Evolutionary conservation across 192 early-diverging fungal species (phyloP), one percentile per base, ranked within the genome.

Genomic region (Backusella circina): DNA sequence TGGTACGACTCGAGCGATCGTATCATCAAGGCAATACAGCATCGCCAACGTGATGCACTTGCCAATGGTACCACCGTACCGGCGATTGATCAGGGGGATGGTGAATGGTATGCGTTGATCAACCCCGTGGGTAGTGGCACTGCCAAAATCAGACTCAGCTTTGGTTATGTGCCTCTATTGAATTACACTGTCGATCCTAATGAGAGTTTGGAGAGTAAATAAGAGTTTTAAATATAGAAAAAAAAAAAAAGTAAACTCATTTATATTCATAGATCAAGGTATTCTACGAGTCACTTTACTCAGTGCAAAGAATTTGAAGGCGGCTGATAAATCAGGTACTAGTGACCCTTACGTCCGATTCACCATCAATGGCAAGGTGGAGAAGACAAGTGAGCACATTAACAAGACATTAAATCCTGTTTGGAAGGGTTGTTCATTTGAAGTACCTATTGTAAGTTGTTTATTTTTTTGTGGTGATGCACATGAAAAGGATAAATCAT

Each of bases 291-390:
- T 84, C 21, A 84, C 83, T 28, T 35, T 82, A 30, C 73, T 79
- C 12, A 33, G 50, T 18, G 83, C 75, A 16, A 77, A 78, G 13
- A 61, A 79, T 51, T 64, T 84, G 32, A 76, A 54, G 31, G 83
- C 65, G 15, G 80, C 64, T 10, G 80, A 80, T 57, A 76, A 75
- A 41, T 73, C 77, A 2, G 93, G 77, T 70, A 90, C 87, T 0
- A 90, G 86, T 35, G 91, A 93, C 71, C 91, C 91, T 18, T 93
- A 86, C 64, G 87, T 90, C 5, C 74, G 82, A 31, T 88, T 92
- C 26, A 77, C 77, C 44, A 64, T 90, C 5, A 89, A 91, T 75
- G 87, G 86, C 36, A 77, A 89, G 54, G 80, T 84, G 65, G 87
- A 91, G 67, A 78, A 85, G 79, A 89, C 86, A 70, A 89, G 87